A percentile compares a stretch with the other conserved stretches of the same genome.
Evolutionary conservation across 169 alveolate species (phyloP).

Genomic region (Plasmodium vinckei): DNA sequence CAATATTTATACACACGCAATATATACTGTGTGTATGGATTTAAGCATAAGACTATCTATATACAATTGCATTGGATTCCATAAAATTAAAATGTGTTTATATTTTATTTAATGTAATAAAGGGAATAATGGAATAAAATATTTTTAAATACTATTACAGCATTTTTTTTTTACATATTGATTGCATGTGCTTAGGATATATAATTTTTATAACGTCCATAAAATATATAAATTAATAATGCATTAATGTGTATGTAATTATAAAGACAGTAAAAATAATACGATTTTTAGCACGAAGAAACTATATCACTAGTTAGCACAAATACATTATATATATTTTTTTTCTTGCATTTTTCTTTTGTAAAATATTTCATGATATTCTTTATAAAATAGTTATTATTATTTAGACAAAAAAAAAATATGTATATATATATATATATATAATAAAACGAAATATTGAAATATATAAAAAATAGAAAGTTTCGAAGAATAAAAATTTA

Average conservation of each 20-base stretch:
- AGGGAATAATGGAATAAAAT: slow-evolving; percentile 17
- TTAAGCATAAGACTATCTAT: slow-evolving; percentile 3
- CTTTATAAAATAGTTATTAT: too few species aligned
- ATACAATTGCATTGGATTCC: neutral
- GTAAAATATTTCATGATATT: neutral
- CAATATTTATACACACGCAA: neutral
- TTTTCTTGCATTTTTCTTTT: neutral
- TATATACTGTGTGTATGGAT: neutral
- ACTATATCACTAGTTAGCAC: neutral
- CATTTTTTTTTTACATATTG: slow-evolving; percentile 3
- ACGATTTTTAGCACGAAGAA: neutral
- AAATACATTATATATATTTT: neutral
- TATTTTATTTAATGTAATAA: neutral
- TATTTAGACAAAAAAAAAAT: neutral
- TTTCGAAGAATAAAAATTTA: too few species aligned
- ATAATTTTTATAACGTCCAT: neutral
- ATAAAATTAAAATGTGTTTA: neutral
- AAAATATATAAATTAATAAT: neutral
- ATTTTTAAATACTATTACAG: slow-evolving; percentile 1
- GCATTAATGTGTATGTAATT: neutral
- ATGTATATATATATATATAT: neutral
- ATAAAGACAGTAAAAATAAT: neutral
- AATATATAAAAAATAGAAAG: slow-evolving; percentile 24
- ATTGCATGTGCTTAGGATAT: slow-evolving; percentile 1
- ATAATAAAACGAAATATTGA: neutral